phyloP scores from a whole-genome alignment of 768 basidiomycete species.

The Mrakia frigida region DNA sequence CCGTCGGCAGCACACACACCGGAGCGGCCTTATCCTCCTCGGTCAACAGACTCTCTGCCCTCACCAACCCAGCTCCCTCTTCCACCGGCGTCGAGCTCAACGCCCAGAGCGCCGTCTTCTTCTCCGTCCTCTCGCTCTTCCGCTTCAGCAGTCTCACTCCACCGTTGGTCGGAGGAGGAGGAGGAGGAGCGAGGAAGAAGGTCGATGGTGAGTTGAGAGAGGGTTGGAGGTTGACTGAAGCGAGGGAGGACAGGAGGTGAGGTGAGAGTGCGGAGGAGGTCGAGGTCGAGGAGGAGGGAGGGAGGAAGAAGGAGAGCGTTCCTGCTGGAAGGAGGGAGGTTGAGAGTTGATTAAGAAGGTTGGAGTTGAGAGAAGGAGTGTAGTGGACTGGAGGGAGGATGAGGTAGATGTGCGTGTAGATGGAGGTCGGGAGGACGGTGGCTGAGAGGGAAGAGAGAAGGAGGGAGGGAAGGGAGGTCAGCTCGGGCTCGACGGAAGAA shows the following conservation, averaged over 20 bases:
- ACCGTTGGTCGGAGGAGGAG: neutral
- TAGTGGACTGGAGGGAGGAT: conserved; percentile 64
- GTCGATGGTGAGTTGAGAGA: conserved; percentile 59
- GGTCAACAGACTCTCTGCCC: conserved; percentile 21
- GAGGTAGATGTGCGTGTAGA: conserved; percentile 51
- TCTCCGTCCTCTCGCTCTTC: conserved; percentile 16
- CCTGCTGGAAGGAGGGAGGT: conserved; percentile 62
- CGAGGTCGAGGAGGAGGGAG: conserved; percentile 45
- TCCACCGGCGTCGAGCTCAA: neutral
- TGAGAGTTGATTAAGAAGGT: conserved; percentile 59
- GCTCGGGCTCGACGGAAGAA: neutral
- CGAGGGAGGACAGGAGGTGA: conserved; percentile 7
- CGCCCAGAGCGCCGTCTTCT: conserved; percentile 31
- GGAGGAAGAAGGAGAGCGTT: conserved; percentile 59
- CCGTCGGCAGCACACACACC: conserved; percentile 53
- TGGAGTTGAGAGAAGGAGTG: conserved; percentile 51
- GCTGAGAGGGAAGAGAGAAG: conserved; percentile 28
- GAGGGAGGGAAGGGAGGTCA: neutral
- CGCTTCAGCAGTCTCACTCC: conserved; percentile 19
- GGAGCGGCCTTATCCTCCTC: conserved; percentile 66
- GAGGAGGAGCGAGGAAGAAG: conserved; percentile 67
- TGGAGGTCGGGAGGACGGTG: conserved; percentile 26
- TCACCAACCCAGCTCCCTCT: conserved; percentile 11
- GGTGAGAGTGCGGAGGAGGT: conserved; percentile 45
- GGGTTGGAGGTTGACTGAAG: conserved; percentile 14